Conservation (phyloP, 1,139 yeast species). For the Suhomyces bolitotheri region DNA sequence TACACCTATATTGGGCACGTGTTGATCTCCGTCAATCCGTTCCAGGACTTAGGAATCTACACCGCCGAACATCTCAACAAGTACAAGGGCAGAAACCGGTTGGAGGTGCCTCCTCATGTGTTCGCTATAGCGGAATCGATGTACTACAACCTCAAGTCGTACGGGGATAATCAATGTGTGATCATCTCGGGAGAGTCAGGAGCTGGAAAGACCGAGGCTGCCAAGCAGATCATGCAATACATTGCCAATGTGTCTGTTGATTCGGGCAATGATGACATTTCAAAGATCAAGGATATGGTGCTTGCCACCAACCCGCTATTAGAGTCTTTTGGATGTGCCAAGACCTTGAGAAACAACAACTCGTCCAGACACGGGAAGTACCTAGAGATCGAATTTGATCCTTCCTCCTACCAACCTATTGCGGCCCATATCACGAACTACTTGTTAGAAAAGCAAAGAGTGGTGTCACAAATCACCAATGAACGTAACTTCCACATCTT, state of each 20-base stretch:
- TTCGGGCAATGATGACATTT: constrained; percentile 46
- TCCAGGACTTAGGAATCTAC: constrained; percentile 93
- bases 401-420: constrained; percentile 74
- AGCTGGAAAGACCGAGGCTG: constrained; percentile 99
- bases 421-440: constrained; percentile 97
- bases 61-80: constrained; percentile 72
- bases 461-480: constrained; percentile 85
- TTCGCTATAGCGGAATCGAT: constrained; percentile 96
- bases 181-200: constrained; percentile 99
- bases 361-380: constrained; percentile 98
- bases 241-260: constrained; percentile 76
- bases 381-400: constrained; percentile 84
- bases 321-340: constrained; percentile 98
- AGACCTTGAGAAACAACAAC: constrained; percentile 92
- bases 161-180: constrained; percentile 95
- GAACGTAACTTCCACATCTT: constrained; percentile 98
- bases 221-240: constrained; percentile 97
- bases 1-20: constrained; percentile 89
- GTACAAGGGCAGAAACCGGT: constrained; percentile 87
- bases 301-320: constrained; percentile 94
- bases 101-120: constrained; percentile 99
- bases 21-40: constrained; percentile 93
- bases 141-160: constrained; percentile 94
- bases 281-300: constrained; percentile 93
- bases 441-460: constrained; percentile 90